phyloP scores from a whole-genome alignment of 2,329 filamentous ascomycete species.

The Penicillium sp. region DNA sequence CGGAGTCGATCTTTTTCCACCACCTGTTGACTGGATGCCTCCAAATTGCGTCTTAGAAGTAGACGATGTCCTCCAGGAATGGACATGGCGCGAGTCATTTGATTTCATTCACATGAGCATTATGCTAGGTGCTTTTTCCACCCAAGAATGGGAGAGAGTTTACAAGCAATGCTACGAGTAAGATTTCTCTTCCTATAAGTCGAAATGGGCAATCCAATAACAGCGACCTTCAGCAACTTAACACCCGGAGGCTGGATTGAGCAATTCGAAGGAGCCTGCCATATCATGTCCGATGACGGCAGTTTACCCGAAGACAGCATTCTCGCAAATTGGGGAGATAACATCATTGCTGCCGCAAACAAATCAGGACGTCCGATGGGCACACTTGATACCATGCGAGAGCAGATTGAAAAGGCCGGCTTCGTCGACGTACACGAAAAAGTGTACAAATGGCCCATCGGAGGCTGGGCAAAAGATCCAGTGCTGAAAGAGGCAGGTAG shows the following conservation, averaged over 20 bases:
- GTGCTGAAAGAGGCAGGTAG: constrained; percentile 42
- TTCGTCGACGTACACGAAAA: constrained; percentile 35
- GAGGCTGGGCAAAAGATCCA: constrained; percentile 31
- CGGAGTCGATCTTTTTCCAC: constrained; percentile 29
- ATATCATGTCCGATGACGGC: constrained; percentile 15
- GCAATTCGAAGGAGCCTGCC: constrained; percentile 12
- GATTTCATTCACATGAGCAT: constrained; percentile 28
- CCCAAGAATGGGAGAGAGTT: constrained; percentile 14
- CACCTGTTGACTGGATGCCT: constrained; percentile 24
- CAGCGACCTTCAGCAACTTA: constrained; percentile 11
- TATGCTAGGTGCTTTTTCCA: constrained; percentile 15
- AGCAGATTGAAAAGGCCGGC: constrained; percentile 28
- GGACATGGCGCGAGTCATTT: constrained; percentile 25
- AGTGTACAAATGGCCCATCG: constrained; percentile 31
- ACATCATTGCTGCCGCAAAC: constrained; percentile 20
- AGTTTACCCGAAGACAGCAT: constrained; percentile 12
- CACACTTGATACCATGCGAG: neutral
- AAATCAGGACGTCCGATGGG: neutral
- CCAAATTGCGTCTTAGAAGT: constrained; percentile 32
- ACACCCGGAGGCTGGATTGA: constrained; percentile 22
- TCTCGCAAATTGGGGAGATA: constrained; percentile 13
- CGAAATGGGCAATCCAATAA: neutral
- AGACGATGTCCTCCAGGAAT: constrained; percentile 25
- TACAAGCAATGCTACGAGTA: constrained; percentile 22
- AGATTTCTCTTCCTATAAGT: neutral